phyloP scores from a whole-genome alignment of 139 green algal genomes.

The Picochlorum sp. region DNA sequence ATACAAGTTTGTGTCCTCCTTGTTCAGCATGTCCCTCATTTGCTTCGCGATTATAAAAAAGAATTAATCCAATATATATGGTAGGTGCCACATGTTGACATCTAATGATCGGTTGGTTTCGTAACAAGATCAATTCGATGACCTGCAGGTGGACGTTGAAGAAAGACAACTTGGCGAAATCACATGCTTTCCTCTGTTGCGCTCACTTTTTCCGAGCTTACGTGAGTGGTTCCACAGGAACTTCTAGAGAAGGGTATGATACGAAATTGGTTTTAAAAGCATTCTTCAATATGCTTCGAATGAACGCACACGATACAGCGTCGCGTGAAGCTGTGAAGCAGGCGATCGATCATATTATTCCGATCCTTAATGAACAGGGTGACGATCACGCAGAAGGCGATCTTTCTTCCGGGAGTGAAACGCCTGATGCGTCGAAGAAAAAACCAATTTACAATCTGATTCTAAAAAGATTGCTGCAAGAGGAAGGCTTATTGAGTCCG shows the following conservation, averaged over 20 bases:
- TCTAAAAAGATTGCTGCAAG: conserved; percentile 13
- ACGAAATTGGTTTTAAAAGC: conserved; percentile 8
- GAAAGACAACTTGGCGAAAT: conserved; percentile 67
- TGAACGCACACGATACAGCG: conserved; percentile 61
- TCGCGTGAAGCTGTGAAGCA: conserved; percentile 52
- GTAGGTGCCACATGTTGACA: conserved; percentile 10
- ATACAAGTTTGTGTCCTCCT: conserved; percentile 68
- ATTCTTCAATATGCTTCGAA: conserved; percentile 50
- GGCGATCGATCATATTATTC: conserved; percentile 84
- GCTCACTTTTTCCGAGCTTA: conserved; percentile 80
- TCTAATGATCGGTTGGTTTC: neutral
- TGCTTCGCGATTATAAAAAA: conserved; percentile 58
- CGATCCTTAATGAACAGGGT: conserved; percentile 35
- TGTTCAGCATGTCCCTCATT: conserved; percentile 49
- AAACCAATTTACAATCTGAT: conserved; percentile 8
- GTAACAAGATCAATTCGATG: neutral
- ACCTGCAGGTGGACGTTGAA: conserved; percentile 47
- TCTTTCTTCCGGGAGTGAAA: neutral
- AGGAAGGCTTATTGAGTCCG: conserved; percentile 8
- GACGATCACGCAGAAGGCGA: neutral
- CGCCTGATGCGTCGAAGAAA: neutral
- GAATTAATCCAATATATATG: conserved; percentile 88
- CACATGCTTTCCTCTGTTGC: conserved; percentile 81
- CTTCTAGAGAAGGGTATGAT: neutral
- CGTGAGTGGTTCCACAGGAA: neutral